Evolutionary conservation across 805 yeast species (phyloP).

Genomic region (Komagataella phaffii): DNA sequence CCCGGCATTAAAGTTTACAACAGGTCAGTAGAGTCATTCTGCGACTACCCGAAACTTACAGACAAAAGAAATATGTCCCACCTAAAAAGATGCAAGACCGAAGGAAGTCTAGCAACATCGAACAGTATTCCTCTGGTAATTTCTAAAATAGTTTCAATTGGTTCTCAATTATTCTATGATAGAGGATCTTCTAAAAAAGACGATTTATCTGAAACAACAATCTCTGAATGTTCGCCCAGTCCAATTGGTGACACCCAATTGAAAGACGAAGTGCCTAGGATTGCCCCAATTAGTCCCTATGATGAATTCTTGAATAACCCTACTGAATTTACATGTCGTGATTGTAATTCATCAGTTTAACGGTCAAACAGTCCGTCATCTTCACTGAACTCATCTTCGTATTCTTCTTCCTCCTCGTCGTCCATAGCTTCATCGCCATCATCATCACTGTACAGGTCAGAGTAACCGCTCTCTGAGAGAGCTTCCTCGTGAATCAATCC

Average conservation of each 20-base stretch:
- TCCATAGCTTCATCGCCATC: constrained; percentile 16
- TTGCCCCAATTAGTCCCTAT: neutral
- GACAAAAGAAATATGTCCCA: neutral
- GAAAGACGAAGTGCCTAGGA: neutral
- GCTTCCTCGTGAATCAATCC: constrained; percentile 10
- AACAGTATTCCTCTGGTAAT: neutral
- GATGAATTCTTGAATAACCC: neutral
- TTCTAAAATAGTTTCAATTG: neutral
- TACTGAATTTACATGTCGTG: neutral
- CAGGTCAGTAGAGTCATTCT: neutral
- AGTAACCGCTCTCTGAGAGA: constrained; percentile 4
- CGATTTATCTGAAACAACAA: neutral
- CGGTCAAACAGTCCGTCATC: constrained; percentile 20
- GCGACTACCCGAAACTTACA: neutral
- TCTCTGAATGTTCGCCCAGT: neutral
- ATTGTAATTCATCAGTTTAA: neutral
- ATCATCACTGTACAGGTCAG: constrained; percentile 12
- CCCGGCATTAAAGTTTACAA: neutral
- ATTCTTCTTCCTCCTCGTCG: constrained; percentile 28
- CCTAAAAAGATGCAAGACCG: neutral
- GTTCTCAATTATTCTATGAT: neutral
- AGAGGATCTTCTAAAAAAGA: neutral
- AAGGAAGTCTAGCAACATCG: neutral
- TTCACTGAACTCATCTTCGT: constrained; percentile 45
- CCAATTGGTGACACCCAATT: neutral